A percentile compares a stretch with the other conserved stretches of the same genome.
phyloP scores from a whole-genome alignment of 2,329 filamentous ascomycete species.

The Fusarium scirpi region DNA sequence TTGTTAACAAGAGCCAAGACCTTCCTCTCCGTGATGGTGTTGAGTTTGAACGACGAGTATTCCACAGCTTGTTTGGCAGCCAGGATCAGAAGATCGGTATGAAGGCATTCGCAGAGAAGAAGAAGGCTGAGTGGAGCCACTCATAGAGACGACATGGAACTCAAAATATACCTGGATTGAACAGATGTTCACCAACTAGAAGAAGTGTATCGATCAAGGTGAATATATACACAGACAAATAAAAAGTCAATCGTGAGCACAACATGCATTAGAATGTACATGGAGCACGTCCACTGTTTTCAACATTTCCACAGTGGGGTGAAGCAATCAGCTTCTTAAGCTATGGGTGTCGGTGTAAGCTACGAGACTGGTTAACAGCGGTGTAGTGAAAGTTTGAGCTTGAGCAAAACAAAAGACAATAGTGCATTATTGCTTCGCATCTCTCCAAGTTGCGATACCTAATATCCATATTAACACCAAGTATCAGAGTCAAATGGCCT shows the following conservation, averaged over 20 bases:
- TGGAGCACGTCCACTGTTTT: constrained; percentile 6
- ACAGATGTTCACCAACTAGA: background rate
- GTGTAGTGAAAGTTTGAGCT: background rate
- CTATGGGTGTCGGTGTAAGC: constrained; percentile 8
- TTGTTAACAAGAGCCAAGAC: constrained; percentile 99
- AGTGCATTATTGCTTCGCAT: background rate
- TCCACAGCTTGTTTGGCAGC: constrained; percentile 93
- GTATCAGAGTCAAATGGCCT: background rate
- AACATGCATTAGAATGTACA: background rate
- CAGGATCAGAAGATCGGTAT: constrained; percentile 97
- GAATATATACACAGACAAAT: background rate
- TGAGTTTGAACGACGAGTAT: constrained; percentile 92
- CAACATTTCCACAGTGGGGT: constrained; percentile 11
- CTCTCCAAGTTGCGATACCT: background rate
- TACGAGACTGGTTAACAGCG: background rate
- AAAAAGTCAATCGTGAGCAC: background rate
- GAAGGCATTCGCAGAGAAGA: constrained; percentile 95
- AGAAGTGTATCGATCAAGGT: background rate
- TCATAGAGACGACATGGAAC: constrained; percentile 61
- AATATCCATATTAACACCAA: background rate
- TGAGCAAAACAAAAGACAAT: background rate
- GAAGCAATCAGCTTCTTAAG: constrained; percentile 7
- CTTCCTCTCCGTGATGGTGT: constrained; percentile 87
- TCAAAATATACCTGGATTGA: background rate
- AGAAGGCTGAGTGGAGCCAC: constrained; percentile 90